These are phyloP conservation scores for Talaromyces amestolkiae DNA, from an alignment of 2,329 filamentous ascomycete species.

Conservation along the genomic window DNA sequence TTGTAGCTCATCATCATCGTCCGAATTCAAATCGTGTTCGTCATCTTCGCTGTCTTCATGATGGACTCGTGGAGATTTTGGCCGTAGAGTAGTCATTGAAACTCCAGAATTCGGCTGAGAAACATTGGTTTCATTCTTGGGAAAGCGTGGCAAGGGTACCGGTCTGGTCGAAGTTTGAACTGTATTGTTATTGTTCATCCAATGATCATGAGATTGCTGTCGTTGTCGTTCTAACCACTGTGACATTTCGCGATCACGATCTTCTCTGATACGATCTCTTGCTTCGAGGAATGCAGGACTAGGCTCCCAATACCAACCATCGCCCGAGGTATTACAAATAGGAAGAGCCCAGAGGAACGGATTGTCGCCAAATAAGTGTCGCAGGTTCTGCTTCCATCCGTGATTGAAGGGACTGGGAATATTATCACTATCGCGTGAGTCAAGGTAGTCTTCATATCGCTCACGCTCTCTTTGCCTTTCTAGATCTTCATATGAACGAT, in stretches of 20 bases:
- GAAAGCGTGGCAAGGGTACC: constrained; percentile 23
- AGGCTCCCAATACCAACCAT: constrained; percentile 93
- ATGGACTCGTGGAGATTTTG: constrained; percentile 38
- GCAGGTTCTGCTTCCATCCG: constrained; percentile 74
- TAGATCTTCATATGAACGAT: constrained; percentile 52
- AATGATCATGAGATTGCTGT: constrained; percentile 30
- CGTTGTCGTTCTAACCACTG: constrained; percentile 35
- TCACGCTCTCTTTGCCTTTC: constrained; percentile 65
- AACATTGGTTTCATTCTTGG: neutral
- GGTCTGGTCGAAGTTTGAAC: constrained; percentile 1
- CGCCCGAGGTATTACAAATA: constrained; percentile 78
- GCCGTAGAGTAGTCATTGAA: constrained; percentile 44
- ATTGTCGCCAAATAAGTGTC: constrained; percentile 74
- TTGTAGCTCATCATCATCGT: constrained; percentile 21
- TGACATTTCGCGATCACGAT: constrained; percentile 31
- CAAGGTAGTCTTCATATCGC: constrained; percentile 76
- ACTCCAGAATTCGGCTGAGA: constrained; percentile 39
- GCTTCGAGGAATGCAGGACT: constrained; percentile 74
- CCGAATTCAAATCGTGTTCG: constrained; percentile 25
- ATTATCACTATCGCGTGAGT: constrained; percentile 82
- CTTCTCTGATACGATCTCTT: constrained; percentile 32
- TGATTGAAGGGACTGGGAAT: constrained; percentile 93
- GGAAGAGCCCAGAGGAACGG: constrained; percentile 76
- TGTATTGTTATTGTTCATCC: constrained; percentile 7
- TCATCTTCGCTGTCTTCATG: constrained; percentile 38